phyloP scores from a whole-genome alignment of 2,329 filamentous ascomycete genomes.

The Alternaria viburni region DNA sequence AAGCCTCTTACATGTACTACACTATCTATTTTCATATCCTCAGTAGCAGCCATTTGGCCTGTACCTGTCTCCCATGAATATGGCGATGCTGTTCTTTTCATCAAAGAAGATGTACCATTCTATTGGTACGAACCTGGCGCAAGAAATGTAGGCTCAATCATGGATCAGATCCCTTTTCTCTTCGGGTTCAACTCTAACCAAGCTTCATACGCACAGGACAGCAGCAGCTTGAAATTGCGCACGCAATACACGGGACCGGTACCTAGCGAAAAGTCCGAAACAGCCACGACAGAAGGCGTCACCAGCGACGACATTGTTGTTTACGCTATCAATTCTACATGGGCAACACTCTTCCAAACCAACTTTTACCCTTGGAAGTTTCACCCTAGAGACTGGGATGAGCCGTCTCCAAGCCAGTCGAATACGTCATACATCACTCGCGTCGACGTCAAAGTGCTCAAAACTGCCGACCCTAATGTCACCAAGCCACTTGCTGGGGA shows the following conservation, averaged over 20 bases:
- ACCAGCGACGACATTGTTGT: constrained; percentile 59
- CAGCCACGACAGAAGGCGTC: constrained; percentile 23
- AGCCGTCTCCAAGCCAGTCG: constrained; percentile 59
- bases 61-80: constrained; percentile 46
- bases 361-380: constrained; percentile 82
- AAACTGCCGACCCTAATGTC: constrained; percentile 59
- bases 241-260: constrained; percentile 15
- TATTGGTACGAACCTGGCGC: constrained; percentile 43
- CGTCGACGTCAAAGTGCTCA: constrained; percentile 68
- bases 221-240: constrained; percentile 10
- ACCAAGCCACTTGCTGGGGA: constrained; percentile 67
- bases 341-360: constrained; percentile 68
- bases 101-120: constrained; percentile 47
- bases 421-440: constrained; percentile 60
- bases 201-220: constrained; percentile 12
- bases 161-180: constrained; percentile 19
- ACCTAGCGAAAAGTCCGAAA: not conserved
- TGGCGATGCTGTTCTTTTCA: constrained; percentile 50
- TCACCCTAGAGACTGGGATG: constrained; percentile 66
- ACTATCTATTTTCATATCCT: constrained; percentile 25
- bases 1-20: constrained; percentile 14
- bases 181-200: constrained; percentile 30
- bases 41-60: constrained; percentile 53
- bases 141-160: constrained; percentile 37
- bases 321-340: constrained; percentile 60